Evolutionary conservation across 805 yeast genomes (phyloP).

Genomic region (Myxozyma lipomycoides): DNA sequence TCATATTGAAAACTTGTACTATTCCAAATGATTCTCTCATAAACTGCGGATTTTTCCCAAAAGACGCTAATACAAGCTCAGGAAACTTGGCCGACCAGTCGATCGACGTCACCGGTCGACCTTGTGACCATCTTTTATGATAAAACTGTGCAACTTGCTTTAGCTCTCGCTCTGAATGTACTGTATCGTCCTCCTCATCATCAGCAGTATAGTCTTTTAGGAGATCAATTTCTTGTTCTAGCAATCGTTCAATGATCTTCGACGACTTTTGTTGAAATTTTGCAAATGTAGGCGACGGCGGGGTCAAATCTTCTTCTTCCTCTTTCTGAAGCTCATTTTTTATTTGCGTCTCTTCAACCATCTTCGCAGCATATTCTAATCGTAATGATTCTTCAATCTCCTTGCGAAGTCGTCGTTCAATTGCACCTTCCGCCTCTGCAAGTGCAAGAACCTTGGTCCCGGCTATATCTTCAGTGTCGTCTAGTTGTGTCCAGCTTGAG

Average conservation of each 20-base stretch:
- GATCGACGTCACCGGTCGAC: slow-evolving; percentile 36
- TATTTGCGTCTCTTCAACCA: background rate
- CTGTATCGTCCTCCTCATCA: slow-evolving; percentile 1
- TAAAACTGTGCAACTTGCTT: slow-evolving; percentile 27
- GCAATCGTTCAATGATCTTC: slow-evolving; percentile 36
- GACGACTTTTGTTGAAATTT: slow-evolving; percentile 22
- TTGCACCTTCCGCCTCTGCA: background rate
- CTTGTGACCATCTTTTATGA: slow-evolving; percentile 24
- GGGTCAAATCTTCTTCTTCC: background rate
- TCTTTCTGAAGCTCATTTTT: background rate
- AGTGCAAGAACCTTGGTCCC: background rate
- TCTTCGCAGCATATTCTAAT: background rate
- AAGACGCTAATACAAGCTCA: slow-evolving; percentile 39
- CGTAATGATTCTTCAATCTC: slow-evolving; percentile 16
- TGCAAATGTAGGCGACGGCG: background rate
- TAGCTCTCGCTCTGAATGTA: slow-evolving; percentile 21
- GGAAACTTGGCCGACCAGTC: slow-evolving; percentile 39
- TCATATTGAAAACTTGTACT: slow-evolving; percentile 40
- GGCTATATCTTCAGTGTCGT: background rate
- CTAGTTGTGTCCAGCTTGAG: slow-evolving; percentile 10
- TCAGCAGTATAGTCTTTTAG: slow-evolving; percentile 33
- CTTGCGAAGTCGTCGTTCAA: slow-evolving; percentile 3
- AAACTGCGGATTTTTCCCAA: slow-evolving; percentile 30
- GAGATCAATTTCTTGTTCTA: slow-evolving; percentile 35
- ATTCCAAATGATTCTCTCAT: slow-evolving; percentile 33